Base-by-base conservation (phyloP, 169 alveolate species). In the Cryptosporidium viatorum region DNA sequence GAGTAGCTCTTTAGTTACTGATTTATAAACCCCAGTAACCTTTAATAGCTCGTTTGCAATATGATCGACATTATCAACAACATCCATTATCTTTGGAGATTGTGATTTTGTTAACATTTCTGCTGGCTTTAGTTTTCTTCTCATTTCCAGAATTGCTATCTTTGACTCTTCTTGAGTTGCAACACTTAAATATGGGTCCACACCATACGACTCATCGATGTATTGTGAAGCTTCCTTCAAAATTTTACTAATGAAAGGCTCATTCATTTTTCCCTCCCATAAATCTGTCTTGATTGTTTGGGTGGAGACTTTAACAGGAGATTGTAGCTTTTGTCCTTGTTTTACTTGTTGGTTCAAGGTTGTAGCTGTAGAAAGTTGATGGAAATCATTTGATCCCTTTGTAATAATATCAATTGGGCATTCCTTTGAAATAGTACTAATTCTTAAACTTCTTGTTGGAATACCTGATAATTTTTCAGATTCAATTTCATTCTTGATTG, bases 181-280 rank as follows among this genome's bases (percentile, higher is more conserved):
- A 16, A 91, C 68, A 58, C 95, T 94, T 37, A 94, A 92, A 51
- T 91, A 86, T 7, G 96, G 93, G 59, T 96, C 98, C 51, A 96
- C 93, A 48, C 97, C 97, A 85, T 96, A 96, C 58, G 95, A 91
- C 60, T 95, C 94, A 59, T 95, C 97, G 94, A 95, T 86, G 50
- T 65, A 70, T 18, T 71, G 71, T 1, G 86, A 75, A 16, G 74
- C 91, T 45, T 55, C 84, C 21, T 68, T 55, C 65, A 69, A 43
- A 18, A 80, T 80, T 67, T 62, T 45, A n/a, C 58, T 69, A 51
- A 85, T 67, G 60, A 33, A 60, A 65, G 89, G 80, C 52, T 70
- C 69, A 10, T 31, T 74, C 5, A 35, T 52, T 26, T 52, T 18
- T 52, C 31, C 35, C 8, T 75, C 62, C 80, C 73, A 86, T 21